A percentile compares a stretch with the other conserved stretches of the same genome.
Conservation (phyloP, 2,329 filamentous ascomycete genomes). For the Fusarium falciforme region DNA sequence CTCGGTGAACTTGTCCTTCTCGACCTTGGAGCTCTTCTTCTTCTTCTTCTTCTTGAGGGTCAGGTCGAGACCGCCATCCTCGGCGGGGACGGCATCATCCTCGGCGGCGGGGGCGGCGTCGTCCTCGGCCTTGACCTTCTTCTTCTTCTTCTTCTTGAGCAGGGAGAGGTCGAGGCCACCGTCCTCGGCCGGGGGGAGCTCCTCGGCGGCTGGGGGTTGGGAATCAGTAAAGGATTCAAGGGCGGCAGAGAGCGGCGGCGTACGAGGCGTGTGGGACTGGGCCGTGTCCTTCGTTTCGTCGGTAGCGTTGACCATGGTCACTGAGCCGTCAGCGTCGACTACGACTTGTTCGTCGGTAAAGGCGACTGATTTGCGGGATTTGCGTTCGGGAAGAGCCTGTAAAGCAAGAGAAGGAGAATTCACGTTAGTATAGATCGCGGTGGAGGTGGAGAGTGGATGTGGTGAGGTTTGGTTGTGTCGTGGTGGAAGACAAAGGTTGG, state of each 20-base stretch:
- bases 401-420: constrained; percentile 32
- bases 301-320: constrained; percentile 79
- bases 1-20: constrained; percentile 70
- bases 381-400: constrained; percentile 62
- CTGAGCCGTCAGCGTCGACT: constrained; percentile 88
- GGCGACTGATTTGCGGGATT: constrained; percentile 91
- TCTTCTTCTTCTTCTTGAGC: constrained; percentile 85
- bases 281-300: constrained; percentile 84
- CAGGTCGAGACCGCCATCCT: constrained; percentile 64
- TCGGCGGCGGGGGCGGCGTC: constrained; percentile 57
- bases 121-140: constrained; percentile 55
- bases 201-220: constrained; percentile 57
- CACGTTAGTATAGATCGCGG: constrained; percentile 24
- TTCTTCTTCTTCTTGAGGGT: constrained; percentile 87
- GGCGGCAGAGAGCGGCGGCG: constrained; percentile 67
- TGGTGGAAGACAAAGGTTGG: constrained; percentile 16
- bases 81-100: constrained; percentile 52
- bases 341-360: constrained; percentile 90
- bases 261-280: constrained; percentile 80
- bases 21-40: constrained; percentile 63
- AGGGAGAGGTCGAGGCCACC: constrained; percentile 69
- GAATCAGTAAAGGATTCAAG: constrained; percentile 66
- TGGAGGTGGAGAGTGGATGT: constrained; percentile 7
- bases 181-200: constrained; percentile 61
- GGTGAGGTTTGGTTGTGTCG: not conserved